phyloP scores from a whole-genome alignment of 805 yeast genomes.

The Kuraishia molischiana region DNA sequence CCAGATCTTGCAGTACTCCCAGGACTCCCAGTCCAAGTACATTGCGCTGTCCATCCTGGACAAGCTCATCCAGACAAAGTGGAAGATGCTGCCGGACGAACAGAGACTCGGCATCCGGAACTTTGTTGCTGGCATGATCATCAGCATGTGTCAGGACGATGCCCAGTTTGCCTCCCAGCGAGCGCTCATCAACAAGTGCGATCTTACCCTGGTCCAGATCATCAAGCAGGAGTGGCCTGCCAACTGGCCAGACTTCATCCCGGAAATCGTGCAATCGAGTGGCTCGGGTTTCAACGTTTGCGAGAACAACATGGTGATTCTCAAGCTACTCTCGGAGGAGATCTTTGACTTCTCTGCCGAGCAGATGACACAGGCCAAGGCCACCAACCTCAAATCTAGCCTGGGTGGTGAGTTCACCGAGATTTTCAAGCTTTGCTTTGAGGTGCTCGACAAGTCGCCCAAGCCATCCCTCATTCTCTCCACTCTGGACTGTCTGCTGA shows the following conservation, averaged over 20 bases:
- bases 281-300: conserved; percentile 86
- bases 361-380: conserved; percentile 94
- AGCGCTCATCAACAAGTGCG: conserved; percentile 85
- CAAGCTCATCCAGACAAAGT: conserved; percentile 79
- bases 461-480: conserved; percentile 77
- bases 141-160: conserved; percentile 82
- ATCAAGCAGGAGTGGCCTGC: conserved; percentile 99
- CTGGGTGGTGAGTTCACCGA: conserved; percentile 89
- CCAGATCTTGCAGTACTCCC: conserved; percentile 68
- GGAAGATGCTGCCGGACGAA: conserved; percentile 86
- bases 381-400: conserved; percentile 68
- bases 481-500: conserved; percentile 71
- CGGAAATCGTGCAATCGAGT: conserved; percentile 81
- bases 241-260: conserved; percentile 95
- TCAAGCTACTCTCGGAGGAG: conserved; percentile 86
- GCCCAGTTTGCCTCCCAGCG: conserved; percentile 58
- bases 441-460: conserved; percentile 83
- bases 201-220: conserved; percentile 86
- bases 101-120: conserved; percentile 91
- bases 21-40: conserved; percentile 81
- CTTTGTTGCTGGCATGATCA: conserved; percentile 89
- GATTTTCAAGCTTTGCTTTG: conserved; percentile 87
- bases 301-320: conserved; percentile 93
- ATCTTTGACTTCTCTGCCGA: conserved; percentile 94
- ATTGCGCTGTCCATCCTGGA: conserved; percentile 87